phyloP scores from a whole-genome alignment of 2,329 filamentous ascomycete genomes.

The Teratosphaeria pseudoeucalypti region DNA sequence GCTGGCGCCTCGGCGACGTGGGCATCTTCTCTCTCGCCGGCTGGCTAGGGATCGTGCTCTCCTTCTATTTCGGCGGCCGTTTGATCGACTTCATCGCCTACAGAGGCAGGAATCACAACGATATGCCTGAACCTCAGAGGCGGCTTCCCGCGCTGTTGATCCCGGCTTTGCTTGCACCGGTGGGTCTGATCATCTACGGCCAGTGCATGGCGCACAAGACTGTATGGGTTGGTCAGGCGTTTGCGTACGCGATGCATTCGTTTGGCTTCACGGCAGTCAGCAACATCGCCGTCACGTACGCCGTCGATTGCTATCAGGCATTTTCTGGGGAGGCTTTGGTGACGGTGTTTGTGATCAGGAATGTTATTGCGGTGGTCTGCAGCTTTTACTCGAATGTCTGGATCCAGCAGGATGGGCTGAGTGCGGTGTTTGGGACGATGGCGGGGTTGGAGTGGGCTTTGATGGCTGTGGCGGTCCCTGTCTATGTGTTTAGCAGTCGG shows the following conservation, averaged over 20 bases:
- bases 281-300: slow-evolving; percentile 21
- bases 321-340: slow-evolving; percentile 22
- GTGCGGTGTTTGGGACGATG: slow-evolving; percentile 19
- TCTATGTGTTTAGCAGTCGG: slow-evolving; percentile 9
- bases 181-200: slow-evolving; percentile 25
- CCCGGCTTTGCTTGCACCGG: slow-evolving; percentile 18
- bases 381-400: slow-evolving; percentile 19
- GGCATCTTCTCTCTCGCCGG: slow-evolving; percentile 17
- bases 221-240: slow-evolving; percentile 13
- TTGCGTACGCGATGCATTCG: slow-evolving; percentile 22
- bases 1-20: slow-evolving; percentile 11
- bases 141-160: slow-evolving; percentile 19
- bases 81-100: slow-evolving; percentile 23
- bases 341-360: slow-evolving; percentile 21
- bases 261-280: slow-evolving; percentile 22
- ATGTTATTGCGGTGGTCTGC: slow-evolving; percentile 18
- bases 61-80: slow-evolving; percentile 18
- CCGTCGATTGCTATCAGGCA: slow-evolving; percentile 19
- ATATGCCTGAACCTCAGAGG: slow-evolving; percentile 15
- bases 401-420: slow-evolving; percentile 12
- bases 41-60: slow-evolving; percentile 13
- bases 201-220: slow-evolving; percentile 13
- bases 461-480: slow-evolving; percentile 8
- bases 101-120: slow-evolving; percentile 12
- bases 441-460: slow-evolving; percentile 16